phyloP scores from a whole-genome alignment of 2,329 filamentous ascomycete species.

The Claviceps capensis region DNA sequence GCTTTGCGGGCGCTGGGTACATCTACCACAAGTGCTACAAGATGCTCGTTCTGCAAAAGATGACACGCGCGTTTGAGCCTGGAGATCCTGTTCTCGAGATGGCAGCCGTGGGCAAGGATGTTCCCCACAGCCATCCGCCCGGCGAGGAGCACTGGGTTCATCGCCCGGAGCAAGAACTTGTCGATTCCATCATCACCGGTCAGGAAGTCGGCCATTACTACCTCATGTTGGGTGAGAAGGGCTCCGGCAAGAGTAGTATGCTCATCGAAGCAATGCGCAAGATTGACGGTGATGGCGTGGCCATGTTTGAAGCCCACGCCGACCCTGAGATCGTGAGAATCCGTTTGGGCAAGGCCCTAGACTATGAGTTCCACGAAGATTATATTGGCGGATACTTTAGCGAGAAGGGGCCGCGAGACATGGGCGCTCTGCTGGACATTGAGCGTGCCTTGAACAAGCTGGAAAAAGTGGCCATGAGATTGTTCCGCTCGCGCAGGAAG shows the following conservation, averaged over 20 bases:
- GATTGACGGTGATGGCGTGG: constrained; percentile 73
- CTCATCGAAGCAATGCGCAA: constrained; percentile 88
- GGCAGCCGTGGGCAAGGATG: constrained; percentile 50
- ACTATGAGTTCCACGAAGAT: constrained; percentile 96
- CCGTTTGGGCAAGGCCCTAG: constrained; percentile 79
- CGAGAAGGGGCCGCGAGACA: constrained; percentile 82
- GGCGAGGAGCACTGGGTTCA: constrained; percentile 53
- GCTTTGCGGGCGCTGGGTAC: constrained; percentile 55
- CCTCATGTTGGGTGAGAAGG: constrained; percentile 86
- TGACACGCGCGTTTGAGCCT: constrained; percentile 79
- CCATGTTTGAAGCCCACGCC: constrained; percentile 93
- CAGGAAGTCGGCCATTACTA: constrained; percentile 70
- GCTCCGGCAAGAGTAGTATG: constrained; percentile 95
- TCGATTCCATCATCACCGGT: constrained; percentile 75
- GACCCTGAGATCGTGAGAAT: constrained; percentile 93
- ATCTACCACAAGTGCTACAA: constrained; percentile 80
- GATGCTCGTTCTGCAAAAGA: constrained; percentile 77
- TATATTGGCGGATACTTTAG: constrained; percentile 95
- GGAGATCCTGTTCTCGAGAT: constrained; percentile 82
- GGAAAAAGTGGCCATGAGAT: constrained; percentile 78
- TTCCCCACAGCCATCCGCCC: constrained; percentile 28
- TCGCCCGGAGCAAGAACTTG: constrained; percentile 65
- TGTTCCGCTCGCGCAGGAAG: constrained; percentile 44
- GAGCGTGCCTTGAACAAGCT: constrained; percentile 95
- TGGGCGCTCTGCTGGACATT: constrained; percentile 84